Percentiles rank a stretch among this genome's conserved stretches.
Evolutionary conservation across 768 basidiomycete species (phyloP).

Genomic region (Clavaria fumosa): DNA sequence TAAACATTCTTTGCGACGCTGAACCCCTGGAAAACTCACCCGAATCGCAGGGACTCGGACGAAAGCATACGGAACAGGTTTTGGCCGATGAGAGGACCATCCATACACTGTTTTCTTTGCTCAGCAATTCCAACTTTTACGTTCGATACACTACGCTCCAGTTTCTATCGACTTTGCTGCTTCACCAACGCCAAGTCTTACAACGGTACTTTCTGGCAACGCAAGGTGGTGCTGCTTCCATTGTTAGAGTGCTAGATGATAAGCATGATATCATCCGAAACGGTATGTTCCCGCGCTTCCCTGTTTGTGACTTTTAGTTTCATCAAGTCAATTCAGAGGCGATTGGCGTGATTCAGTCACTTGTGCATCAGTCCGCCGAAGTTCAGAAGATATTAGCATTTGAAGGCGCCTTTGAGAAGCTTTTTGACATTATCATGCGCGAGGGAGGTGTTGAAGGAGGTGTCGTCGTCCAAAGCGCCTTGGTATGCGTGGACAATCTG

Average conservation of each 20-base stretch:
- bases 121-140: slow-evolving; percentile 70
- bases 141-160: slow-evolving; percentile 75
- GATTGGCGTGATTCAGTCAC: slow-evolving; percentile 62
- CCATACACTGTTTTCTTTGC: slow-evolving; percentile 62
- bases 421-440: slow-evolving; percentile 73
- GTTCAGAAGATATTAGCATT: slow-evolving; percentile 96
- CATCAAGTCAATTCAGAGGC: slow-evolving; percentile 44
- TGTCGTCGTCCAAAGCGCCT: slow-evolving; percentile 69
- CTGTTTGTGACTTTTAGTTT: background rate
- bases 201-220: slow-evolving; percentile 89
- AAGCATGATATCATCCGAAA: slow-evolving; percentile 80
- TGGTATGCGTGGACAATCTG: slow-evolving; percentile 73
- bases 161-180: slow-evolving; percentile 61
- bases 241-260: slow-evolving; percentile 67
- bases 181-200: slow-evolving; percentile 65
- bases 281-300: slow-evolving; percentile 31
- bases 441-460: slow-evolving; percentile 93
- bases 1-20: slow-evolving; percentile 71
- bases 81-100: slow-evolving; percentile 55
- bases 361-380: slow-evolving; percentile 78
- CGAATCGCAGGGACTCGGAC: slow-evolving; percentile 51
- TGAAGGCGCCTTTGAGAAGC: slow-evolving; percentile 90
- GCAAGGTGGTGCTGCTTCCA: slow-evolving; percentile 55
- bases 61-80: slow-evolving; percentile 70
- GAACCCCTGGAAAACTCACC: slow-evolving; percentile 36